These are phyloP conservation scores for Agrostemma githago DNA, from an alignment of 148 eudicot species.

Conservation along the genomic window DNA sequence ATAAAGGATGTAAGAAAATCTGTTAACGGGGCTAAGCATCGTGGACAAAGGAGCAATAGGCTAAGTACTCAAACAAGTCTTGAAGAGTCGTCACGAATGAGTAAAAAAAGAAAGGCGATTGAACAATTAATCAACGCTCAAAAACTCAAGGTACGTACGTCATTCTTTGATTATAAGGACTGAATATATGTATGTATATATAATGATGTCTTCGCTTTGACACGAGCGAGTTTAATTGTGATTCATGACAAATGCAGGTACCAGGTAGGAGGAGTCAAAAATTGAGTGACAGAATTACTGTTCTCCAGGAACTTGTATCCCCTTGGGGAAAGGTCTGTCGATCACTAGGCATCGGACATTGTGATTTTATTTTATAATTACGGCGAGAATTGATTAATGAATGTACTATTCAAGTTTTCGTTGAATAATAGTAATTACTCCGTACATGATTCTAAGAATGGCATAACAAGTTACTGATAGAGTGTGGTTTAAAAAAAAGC, in stretches of 20 bases:
- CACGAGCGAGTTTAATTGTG: no score
- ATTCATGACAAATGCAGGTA: slow-evolving; percentile 22
- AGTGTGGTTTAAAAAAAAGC: background rate
- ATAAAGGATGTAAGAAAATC: slow-evolving; percentile 23
- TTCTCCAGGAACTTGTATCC: slow-evolving; percentile 57
- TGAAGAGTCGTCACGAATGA: slow-evolving; percentile 8
- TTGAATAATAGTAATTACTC: no score
- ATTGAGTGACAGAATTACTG: slow-evolving; percentile 50
- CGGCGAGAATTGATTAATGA: no score
- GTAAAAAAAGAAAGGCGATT: slow-evolving; percentile 24
- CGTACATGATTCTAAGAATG: no score
- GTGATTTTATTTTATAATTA: no score
- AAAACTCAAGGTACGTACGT: slow-evolving; percentile 19
- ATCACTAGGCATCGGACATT: background rate
- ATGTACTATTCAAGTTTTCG: no score
- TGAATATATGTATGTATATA: background rate
- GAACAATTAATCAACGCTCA: slow-evolving; percentile 24
- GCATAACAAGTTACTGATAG: background rate
- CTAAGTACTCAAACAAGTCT: slow-evolving; percentile 12
- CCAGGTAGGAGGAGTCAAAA: slow-evolving; percentile 50
- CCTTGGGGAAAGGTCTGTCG: slow-evolving; percentile 61
- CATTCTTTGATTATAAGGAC: background rate
- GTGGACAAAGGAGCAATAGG: slow-evolving; percentile 12
- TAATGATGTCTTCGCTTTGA: background rate
- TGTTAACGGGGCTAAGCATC: slow-evolving; percentile 4